A percentile compares a stretch with the other conserved stretches of the same genome.
Conservation (phyloP, 352 stramenopile species). For the Phytopythium boreale region DNA sequence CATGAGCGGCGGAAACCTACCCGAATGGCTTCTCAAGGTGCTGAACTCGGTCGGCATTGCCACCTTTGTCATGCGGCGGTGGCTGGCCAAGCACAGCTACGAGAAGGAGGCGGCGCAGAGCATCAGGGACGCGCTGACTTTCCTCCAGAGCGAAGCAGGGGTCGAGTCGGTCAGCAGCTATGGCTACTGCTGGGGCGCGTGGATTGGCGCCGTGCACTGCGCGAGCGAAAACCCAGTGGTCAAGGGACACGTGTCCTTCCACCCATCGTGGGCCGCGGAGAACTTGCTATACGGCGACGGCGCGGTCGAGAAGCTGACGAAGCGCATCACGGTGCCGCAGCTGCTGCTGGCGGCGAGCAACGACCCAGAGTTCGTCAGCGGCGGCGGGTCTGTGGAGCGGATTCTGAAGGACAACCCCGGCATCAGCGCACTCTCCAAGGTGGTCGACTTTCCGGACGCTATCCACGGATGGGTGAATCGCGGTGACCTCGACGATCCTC, state of each 20-base stretch:
- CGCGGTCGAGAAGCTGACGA: conserved; percentile 12
- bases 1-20: not conserved
- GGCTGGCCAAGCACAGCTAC: conserved; percentile 5
- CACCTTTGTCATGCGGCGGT: not conserved
- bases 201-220: conserved; percentile 10
- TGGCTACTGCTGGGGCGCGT: conserved; percentile 26
- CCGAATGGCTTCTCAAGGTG: not conserved
- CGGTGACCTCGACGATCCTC: conserved; percentile 26
- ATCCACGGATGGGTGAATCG: conserved; percentile 48
- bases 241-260: conserved; percentile 17
- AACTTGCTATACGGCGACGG: conserved; percentile 13
- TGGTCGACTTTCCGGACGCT: conserved; percentile 27
- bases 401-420: conserved; percentile 4
- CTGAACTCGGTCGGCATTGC: not conserved
- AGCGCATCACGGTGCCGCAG: conserved; percentile 14
- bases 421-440: conserved; percentile 4
- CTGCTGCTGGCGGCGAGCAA: conserved; percentile 17
- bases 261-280: conserved; percentile 19
- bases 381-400: conserved; percentile 12
- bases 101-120: not conserved
- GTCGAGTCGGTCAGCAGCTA: conserved; percentile 18
- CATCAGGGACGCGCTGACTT: conserved; percentile 11
- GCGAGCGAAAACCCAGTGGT: not conserved
- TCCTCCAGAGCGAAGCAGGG: conserved; percentile 7
- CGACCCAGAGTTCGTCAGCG: conserved; percentile 17